Evolutionary conservation across 768 basidiomycete genomes (phyloP).

Genomic region (Mycena haematopus): DNA sequence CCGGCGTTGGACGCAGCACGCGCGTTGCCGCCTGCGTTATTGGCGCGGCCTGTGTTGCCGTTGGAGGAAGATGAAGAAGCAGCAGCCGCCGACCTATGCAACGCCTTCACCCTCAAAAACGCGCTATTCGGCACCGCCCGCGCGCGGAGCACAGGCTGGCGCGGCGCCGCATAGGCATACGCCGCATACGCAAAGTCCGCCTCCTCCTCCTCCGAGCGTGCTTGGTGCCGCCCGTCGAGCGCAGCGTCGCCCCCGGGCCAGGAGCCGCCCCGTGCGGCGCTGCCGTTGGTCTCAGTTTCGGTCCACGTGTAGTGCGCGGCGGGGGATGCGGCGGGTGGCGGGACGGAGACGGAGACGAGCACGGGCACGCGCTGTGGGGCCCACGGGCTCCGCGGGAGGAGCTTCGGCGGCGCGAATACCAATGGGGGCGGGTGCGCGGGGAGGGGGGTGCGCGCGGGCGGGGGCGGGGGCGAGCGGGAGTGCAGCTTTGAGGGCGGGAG

Average conservation of each 20-base stretch:
- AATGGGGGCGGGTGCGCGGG: slow-evolving; percentile 17
- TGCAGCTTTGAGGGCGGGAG: neutral
- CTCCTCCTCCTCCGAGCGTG: neutral
- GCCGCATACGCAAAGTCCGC: too few relatives aligned
- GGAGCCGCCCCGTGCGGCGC: neutral
- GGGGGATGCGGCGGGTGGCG: too few relatives aligned
- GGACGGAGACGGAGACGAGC: neutral
- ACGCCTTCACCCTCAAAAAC: slow-evolving; percentile 28
- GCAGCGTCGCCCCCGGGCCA: too few relatives aligned
- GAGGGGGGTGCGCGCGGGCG: slow-evolving; percentile 5
- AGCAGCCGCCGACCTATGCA: slow-evolving; percentile 17
- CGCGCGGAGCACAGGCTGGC: slow-evolving; percentile 19
- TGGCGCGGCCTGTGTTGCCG: too few relatives aligned
- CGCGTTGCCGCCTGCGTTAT: too few relatives aligned
- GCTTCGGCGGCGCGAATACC: slow-evolving; percentile 20
- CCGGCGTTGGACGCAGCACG: neutral
- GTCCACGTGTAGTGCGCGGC: too few relatives aligned
- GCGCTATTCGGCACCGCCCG: slow-evolving; percentile 31
- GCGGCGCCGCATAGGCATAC: neutral
- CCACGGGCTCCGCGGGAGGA: slow-evolving; percentile 22
- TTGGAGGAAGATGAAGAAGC: too few relatives aligned
- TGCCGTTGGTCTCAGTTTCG: too few relatives aligned
- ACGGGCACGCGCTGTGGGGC: slow-evolving; percentile 6
- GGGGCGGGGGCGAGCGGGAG: neutral
- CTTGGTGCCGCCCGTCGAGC: too few relatives aligned